phyloP scores from a whole-genome alignment of 1,139 yeast species.

The Scheffersomyces titani region DNA sequence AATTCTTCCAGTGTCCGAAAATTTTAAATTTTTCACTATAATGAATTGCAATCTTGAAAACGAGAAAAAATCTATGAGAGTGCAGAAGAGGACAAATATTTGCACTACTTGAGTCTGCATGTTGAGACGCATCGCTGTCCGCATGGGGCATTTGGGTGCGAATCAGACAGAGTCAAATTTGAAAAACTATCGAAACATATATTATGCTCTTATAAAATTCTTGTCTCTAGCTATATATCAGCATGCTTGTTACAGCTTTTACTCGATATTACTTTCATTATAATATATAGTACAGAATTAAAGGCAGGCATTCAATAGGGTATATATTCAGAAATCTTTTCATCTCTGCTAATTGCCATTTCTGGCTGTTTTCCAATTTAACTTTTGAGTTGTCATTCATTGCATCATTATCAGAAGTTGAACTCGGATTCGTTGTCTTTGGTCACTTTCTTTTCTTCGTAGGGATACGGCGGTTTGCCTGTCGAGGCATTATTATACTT shows the following conservation, averaged over 20 bases:
- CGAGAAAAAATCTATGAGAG: not conserved
- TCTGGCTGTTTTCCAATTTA: not conserved
- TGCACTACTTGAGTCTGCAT: not conserved
- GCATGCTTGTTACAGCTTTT: no score
- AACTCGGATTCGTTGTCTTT: slow-evolving; percentile 11
- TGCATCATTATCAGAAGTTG: slow-evolving; percentile 6
- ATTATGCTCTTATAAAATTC: no score
- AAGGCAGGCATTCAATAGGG: not conserved
- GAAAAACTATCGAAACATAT: no score
- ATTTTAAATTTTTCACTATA: not conserved
- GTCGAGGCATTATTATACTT: not conserved
- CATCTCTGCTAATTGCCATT: not conserved
- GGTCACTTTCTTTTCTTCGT: not conserved
- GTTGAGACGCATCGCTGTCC: not conserved
- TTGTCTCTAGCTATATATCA: no score
- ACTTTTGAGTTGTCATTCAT: not conserved
- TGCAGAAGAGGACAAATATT: not conserved
- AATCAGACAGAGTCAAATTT: not conserved
- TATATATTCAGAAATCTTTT: slow-evolving; percentile 1
- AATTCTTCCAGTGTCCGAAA: not conserved
- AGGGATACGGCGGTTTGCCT: not conserved
- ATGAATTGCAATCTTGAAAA: not conserved
- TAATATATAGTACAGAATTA: not conserved
- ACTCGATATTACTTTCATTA: not conserved
- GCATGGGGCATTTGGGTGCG: not conserved